phyloP scores from a whole-genome alignment of 2,329 filamentous ascomycete genomes.

The Phialophora chinensis region DNA sequence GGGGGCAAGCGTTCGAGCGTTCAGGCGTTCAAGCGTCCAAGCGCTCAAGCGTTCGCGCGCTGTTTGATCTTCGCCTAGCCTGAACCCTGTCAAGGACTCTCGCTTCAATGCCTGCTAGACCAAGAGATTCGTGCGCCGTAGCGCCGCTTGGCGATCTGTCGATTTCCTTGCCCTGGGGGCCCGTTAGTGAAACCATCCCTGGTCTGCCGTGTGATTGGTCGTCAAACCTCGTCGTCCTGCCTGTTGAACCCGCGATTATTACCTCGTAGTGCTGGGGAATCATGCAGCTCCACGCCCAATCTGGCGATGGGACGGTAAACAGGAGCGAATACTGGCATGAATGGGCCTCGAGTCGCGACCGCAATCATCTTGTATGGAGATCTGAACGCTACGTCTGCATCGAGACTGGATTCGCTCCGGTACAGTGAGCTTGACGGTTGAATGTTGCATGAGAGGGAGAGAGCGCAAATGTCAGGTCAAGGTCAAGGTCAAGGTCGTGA shows the following conservation, averaged over 20 bases:
- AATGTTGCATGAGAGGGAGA: not conserved
- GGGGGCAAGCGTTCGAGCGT: constrained; percentile 4
- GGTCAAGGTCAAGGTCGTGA: not conserved
- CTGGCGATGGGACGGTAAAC: not conserved
- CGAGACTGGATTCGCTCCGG: not conserved
- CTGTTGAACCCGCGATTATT: constrained; percentile 4
- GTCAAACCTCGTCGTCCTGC: not conserved
- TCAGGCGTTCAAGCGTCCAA: constrained; percentile 1
- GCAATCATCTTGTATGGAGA: not conserved
- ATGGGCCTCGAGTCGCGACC: not conserved
- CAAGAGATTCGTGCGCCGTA: constrained; percentile 28
- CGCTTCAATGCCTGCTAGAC: constrained; percentile 25
- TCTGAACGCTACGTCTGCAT: not conserved
- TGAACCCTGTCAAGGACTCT: constrained; percentile 5
- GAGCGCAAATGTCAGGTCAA: not conserved
- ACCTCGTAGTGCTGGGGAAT: not conserved
- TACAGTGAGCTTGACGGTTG: not conserved
- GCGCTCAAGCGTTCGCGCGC: not conserved
- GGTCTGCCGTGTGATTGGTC: constrained; percentile 2
- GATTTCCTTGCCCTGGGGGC: constrained; percentile 3
- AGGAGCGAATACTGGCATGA: not conserved
- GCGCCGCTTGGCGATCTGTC: constrained; percentile 28
- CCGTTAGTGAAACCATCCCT: constrained; percentile 17
- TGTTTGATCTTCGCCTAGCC: constrained; percentile 13
- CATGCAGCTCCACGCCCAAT: not conserved